Evolutionary conservation across 2,329 filamentous ascomycete species (phyloP).

Genomic region (Venturia nashicola): DNA sequence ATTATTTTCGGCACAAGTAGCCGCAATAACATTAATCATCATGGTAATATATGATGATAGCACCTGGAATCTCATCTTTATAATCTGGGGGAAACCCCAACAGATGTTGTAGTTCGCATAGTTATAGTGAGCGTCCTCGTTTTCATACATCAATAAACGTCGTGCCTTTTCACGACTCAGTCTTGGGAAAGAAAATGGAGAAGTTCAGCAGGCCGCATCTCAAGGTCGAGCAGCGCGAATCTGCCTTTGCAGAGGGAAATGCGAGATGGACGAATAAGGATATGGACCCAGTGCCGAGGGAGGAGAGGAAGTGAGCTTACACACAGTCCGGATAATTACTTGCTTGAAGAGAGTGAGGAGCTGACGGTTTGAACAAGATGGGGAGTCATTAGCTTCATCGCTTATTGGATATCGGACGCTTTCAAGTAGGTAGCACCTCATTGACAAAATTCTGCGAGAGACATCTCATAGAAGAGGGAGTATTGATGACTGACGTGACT

Average conservation of each 20-base stretch:
- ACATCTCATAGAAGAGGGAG: background rate
- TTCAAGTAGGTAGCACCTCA: slow-evolving; percentile 27
- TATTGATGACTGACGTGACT: background rate
- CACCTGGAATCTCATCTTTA: too few relatives aligned
- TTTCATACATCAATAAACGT: background rate
- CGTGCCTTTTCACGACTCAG: too few relatives aligned
- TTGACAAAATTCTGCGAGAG: too few relatives aligned
- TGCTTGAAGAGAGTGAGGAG: too few relatives aligned
- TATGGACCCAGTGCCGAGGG: slow-evolving; percentile 20
- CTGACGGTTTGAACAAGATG: slow-evolving; percentile 25
- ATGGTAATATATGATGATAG: background rate
- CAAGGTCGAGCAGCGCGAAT: slow-evolving; percentile 32
- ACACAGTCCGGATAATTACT: background rate
- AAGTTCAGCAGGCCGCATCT: slow-evolving; percentile 27
- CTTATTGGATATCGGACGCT: slow-evolving; percentile 41
- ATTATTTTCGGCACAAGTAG: background rate
- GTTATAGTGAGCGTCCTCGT: background rate
- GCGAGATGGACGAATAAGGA: slow-evolving; percentile 21
- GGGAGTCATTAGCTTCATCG: slow-evolving; percentile 33
- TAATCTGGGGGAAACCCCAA: background rate
- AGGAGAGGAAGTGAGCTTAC: slow-evolving; percentile 15
- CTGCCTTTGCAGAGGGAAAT: slow-evolving; percentile 30
- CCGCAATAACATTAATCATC: background rate
- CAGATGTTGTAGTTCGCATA: background rate
- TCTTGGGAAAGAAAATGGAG: slow-evolving; percentile 5